These are phyloP conservation scores for Penicillium thymicola DNA, from an alignment of 2,329 filamentous ascomycete genomes.

Conservation along the genomic window DNA sequence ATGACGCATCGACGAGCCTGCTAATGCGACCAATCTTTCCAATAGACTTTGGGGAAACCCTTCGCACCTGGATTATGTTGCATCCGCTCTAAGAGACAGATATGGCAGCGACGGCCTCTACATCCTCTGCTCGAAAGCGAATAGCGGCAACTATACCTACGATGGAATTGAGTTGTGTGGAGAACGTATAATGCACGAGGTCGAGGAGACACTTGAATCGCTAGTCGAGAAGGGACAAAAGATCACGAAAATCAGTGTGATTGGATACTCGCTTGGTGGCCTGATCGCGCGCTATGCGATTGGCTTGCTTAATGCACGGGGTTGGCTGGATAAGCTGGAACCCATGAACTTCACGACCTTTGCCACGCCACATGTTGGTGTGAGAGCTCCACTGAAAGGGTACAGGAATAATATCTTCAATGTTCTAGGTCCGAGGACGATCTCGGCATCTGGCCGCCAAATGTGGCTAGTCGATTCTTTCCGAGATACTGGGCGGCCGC, in stretches of 20 bases:
- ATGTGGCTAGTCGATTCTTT: conserved; percentile 85
- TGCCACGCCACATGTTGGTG: conserved; percentile 78
- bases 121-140: conserved; percentile 55
- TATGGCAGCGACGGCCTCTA: conserved; percentile 52
- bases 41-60: conserved; percentile 60
- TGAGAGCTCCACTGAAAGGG: conserved; percentile 65
- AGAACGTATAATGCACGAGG: conserved; percentile 61
- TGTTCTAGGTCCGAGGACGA: conserved; percentile 72
- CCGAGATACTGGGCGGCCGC: conserved; percentile 73
- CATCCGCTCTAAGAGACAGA: conserved; percentile 49
- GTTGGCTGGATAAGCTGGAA: conserved; percentile 72
- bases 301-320: conserved; percentile 76
- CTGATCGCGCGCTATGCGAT: conserved; percentile 82
- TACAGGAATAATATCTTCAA: conserved; percentile 71
- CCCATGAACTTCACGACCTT: conserved; percentile 96
- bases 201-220: conserved; percentile 57
- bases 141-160: conserved; percentile 59
- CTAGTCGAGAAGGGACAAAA: conserved; percentile 61
- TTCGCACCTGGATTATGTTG: conserved; percentile 55
- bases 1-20: conserved; percentile 9
- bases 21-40: conserved; percentile 8
- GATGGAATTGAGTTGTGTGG: conserved; percentile 68
- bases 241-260: conserved; percentile 77
- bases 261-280: conserved; percentile 88
- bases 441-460: conserved; percentile 81